Conservation (phyloP, 768 basidiomycete species). For the Boletus sp. region DNA sequence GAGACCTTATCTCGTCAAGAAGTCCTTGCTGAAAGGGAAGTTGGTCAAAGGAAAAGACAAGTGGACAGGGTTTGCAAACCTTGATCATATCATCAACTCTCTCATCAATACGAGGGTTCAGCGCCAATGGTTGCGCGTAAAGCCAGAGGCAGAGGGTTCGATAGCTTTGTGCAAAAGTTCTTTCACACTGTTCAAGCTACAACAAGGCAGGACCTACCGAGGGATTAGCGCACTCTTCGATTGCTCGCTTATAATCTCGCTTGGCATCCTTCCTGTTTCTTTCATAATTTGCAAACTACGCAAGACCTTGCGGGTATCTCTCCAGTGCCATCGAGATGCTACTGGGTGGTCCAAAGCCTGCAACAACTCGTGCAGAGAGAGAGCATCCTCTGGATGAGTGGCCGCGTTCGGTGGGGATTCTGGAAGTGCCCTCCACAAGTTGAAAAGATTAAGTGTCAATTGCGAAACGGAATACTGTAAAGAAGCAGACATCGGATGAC, state of each 20-base stretch:
- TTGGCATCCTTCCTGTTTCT: constrained; percentile 61
- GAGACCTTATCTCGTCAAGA: constrained; percentile 67
- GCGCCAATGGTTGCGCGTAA: constrained; percentile 61
- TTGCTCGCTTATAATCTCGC: constrained; percentile 68
- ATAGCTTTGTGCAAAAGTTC: constrained; percentile 51
- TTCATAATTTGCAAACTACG: constrained; percentile 76
- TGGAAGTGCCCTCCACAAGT: constrained; percentile 59
- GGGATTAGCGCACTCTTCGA: constrained; percentile 43
- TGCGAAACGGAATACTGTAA: constrained; percentile 42
- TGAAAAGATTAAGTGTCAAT: constrained; percentile 46
- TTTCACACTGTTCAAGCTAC: not conserved
- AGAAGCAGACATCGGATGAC: constrained; percentile 31
- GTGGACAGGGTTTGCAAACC: constrained; percentile 38
- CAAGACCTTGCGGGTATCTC: constrained; percentile 86
- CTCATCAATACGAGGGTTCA: constrained; percentile 68
- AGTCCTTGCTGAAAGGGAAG: constrained; percentile 60
- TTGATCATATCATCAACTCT: constrained; percentile 90
- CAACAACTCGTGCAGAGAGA: constrained; percentile 67
- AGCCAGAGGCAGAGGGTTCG: constrained; percentile 90
- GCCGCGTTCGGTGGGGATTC: constrained; percentile 56
- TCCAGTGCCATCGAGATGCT: constrained; percentile 93
- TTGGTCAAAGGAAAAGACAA: not conserved
- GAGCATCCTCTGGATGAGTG: constrained; percentile 52
- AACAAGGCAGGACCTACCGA: constrained; percentile 40
- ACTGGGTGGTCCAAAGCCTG: constrained; percentile 66